Evolutionary conservation across 805 yeast genomes (phyloP).

Genomic region (Saccharomycodes ludwigii): DNA sequence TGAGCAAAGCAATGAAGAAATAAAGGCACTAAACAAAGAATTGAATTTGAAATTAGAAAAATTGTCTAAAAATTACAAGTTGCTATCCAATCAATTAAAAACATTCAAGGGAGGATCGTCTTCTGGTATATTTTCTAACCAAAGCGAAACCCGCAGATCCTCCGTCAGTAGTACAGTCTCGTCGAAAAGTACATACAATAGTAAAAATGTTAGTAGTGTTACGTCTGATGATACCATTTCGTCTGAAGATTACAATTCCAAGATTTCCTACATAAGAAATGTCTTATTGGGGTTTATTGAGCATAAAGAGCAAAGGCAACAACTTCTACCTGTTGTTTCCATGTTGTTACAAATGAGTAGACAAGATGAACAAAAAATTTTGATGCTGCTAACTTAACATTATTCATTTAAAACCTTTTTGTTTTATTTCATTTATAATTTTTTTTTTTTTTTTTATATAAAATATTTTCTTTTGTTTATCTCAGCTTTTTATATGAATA

Average conservation of each 20-base stretch:
- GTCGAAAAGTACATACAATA: too few species aligned
- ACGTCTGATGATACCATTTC: conserved; percentile 5
- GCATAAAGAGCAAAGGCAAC: conserved; percentile 82
- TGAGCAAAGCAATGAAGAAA: conserved; percentile 39
- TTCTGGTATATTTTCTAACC: too few species aligned
- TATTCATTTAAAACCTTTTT: background rate
- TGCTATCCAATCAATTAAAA: conserved; percentile 46
- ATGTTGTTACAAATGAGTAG: conserved; percentile 56
- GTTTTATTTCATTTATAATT: background rate
- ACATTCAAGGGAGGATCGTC: too few species aligned
- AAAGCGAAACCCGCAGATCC: too few species aligned
- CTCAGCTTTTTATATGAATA: too few species aligned
- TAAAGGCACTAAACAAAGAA: conserved; percentile 55
- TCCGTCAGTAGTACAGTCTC: too few species aligned
- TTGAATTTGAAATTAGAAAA: conserved; percentile 54
- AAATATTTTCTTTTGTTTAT: background rate
- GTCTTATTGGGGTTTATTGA: conserved; percentile 86
- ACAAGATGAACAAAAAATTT: conserved; percentile 63
- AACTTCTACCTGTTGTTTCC: conserved; percentile 74
- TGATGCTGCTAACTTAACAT: conserved; percentile 31
- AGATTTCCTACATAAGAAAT: conserved; percentile 72
- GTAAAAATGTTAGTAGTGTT: background rate
- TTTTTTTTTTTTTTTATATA: background rate
- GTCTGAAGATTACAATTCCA: conserved; percentile 22
- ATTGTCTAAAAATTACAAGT: conserved; percentile 51